phyloP scores from a whole-genome alignment of 805 yeast species.

The Lipomyces orientalis region DNA sequence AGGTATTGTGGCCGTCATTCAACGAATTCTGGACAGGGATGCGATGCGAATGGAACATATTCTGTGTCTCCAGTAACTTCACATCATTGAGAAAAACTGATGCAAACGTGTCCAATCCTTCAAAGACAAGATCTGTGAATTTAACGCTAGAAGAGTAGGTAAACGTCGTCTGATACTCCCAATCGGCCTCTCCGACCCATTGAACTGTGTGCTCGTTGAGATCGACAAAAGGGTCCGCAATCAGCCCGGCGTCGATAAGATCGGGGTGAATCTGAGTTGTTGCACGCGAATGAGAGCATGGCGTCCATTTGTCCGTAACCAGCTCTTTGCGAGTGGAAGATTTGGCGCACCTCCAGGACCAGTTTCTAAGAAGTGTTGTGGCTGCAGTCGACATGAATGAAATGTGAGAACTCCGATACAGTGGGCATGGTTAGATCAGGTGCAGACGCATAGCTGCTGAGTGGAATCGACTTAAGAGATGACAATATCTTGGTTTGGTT shows the following conservation, averaged over 20 bases:
- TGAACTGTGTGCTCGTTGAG: constrained; percentile 53
- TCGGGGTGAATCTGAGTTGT: constrained; percentile 52
- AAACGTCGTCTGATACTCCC: constrained; percentile 53
- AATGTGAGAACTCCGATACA: background rate
- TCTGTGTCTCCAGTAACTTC: constrained; percentile 48
- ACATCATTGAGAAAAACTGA: constrained; percentile 51
- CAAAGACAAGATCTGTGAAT: constrained; percentile 45
- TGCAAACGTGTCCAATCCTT: constrained; percentile 54
- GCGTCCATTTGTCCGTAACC: constrained; percentile 27
- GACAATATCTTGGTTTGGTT: no score
- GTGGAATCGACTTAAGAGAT: no score
- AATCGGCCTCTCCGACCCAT: constrained; percentile 58
- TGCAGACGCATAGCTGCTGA: no score
- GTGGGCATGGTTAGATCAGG: background rate
- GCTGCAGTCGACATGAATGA: background rate
- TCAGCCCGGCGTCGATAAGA: constrained; percentile 47
- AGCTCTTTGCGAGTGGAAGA: background rate
- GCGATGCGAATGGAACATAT: constrained; percentile 52
- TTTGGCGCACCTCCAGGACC: constrained; percentile 36
- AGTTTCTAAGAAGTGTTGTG: constrained; percentile 8
- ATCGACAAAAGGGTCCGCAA: constrained; percentile 56
- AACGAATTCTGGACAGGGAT: constrained; percentile 43
- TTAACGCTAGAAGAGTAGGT: constrained; percentile 10
- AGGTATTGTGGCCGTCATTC: constrained; percentile 42
- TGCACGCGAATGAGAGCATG: constrained; percentile 28